Conservation (phyloP, 2,329 filamentous ascomycete species). For the Knoxdaviesia capensis region DNA sequence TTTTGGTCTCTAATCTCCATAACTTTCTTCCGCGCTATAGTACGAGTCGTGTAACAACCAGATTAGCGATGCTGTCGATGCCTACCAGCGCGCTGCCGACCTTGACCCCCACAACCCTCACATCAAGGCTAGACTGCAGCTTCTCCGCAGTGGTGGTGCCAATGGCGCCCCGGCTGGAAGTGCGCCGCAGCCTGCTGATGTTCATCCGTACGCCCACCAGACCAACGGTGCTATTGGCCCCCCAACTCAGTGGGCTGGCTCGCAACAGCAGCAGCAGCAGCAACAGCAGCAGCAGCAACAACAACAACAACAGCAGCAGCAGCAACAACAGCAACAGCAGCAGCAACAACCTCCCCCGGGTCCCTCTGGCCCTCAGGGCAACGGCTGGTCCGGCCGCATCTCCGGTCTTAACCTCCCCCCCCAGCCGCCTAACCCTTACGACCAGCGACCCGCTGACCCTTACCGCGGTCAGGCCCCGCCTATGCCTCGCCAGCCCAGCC, state of each 20-base stretch:
- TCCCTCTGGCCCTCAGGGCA: conserved; percentile 26
- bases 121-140: conserved; percentile 83
- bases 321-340: too few species aligned
- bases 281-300: too few species aligned
- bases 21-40: conserved; percentile 19
- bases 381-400: conserved; percentile 40
- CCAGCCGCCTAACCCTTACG: conserved; percentile 64
- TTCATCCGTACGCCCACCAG: conserved; percentile 89
- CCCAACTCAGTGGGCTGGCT: conserved; percentile 75
- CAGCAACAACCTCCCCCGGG: conserved; percentile 9
- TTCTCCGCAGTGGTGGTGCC: conserved; percentile 64
- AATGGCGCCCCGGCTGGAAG: conserved; percentile 45
- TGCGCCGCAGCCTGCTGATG: conserved; percentile 83
- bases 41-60: conserved; percentile 99
- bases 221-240: conserved; percentile 62
- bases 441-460: conserved; percentile 44
- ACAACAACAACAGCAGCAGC: too few species aligned
- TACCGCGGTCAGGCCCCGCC: conserved; percentile 48
- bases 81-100: conserved; percentile 85
- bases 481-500: conserved; percentile 53
- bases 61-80: conserved; percentile 86
- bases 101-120: conserved; percentile 84
- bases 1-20: conserved; percentile 11
- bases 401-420: conserved; percentile 62
- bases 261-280: conserved; percentile 34